Base-by-base conservation (phyloP, 495 filamentous ascomycete genomes). In the Talaromyces wortmannii region DNA sequence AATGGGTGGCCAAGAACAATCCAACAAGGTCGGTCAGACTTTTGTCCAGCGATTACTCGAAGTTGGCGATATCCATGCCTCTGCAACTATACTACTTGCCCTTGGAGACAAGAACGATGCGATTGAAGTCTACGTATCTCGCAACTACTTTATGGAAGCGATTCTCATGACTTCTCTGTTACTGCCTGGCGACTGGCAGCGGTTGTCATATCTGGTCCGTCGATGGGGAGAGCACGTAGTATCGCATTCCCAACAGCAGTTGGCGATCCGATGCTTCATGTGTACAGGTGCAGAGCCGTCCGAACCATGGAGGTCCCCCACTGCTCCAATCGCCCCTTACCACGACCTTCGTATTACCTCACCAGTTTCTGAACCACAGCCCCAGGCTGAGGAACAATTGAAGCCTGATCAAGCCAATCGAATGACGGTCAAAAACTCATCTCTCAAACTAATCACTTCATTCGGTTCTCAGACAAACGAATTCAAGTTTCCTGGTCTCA, bases 221-320 rank as follows among this genome's bases (percentile, higher is more conserved):
- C 90, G 92, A 69, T 98, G 95, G 94, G 94, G 94, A 59, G 94
- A 97, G 62, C 84, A 86, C 68, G 91, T 92, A 48, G 84, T 96
- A 5, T 83, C 89, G 45, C 86, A 92, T 59, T 85, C 87, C 16
- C 88, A 97, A 61, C 86, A 92, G 54, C 85, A 92, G 59, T 79
- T 98, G 43, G 94, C 94, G 31, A 94, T 96, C 45, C 83, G 91
- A 65, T 97, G 95, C 64, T 92, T 94, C 63, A 86, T 89, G 56
- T 94, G 90, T 61, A 88, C 88, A 13, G 87, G 86, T 8, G 75
- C 79, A 2, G 89, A 92, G 62, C 83, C 88, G 18, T 78, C 83
- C 11, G 88, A 91, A 64, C 87, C 88, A 10, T 96, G 90, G 90
- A 80, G 86, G 15, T 95, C 91, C 13, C 91, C 91, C 18, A 82